These are phyloP conservation scores for Tuber aestivum DNA, from an alignment of 495 filamentous ascomycete genomes.

Conservation along the genomic window DNA sequence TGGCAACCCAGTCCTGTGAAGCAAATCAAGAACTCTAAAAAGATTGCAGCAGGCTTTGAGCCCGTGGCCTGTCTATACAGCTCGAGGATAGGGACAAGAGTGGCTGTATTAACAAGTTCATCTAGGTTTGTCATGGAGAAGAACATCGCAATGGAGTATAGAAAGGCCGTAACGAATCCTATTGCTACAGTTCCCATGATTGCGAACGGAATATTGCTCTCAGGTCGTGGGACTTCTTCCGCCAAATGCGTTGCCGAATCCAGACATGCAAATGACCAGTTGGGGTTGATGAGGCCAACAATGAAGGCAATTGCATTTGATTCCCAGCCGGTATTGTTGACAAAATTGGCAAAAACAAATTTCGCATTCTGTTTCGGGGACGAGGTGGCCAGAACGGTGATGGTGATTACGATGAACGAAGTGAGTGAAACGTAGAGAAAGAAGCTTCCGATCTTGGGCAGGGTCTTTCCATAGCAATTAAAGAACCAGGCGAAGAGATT, in stretches of 20 bases:
- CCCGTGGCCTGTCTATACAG: conserved; percentile 54
- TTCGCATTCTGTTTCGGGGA: conserved; percentile 51
- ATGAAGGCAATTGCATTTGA: conserved; percentile 60
- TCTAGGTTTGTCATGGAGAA: conserved; percentile 54
- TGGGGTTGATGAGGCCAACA: conserved; percentile 57
- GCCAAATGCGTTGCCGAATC: conserved; percentile 60
- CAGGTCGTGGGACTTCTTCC: conserved; percentile 54
- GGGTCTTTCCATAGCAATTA: conserved; percentile 54
- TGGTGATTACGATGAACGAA: conserved; percentile 53
- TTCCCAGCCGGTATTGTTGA: conserved; percentile 59
- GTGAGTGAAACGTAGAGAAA: conserved; percentile 50
- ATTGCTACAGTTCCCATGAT: conserved; percentile 58
- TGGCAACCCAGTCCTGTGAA: conserved; percentile 54
- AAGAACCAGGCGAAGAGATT: conserved; percentile 56
- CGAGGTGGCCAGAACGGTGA: conserved; percentile 54
- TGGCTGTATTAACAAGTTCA: conserved; percentile 48
- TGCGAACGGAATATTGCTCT: conserved; percentile 50
- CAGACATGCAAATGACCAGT: conserved; percentile 58
- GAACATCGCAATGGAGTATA: conserved; percentile 55
- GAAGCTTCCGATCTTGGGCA: conserved; percentile 50
- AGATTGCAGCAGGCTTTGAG: conserved; percentile 53
- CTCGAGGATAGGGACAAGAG: conserved; percentile 54
- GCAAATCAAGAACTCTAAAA: conserved; percentile 52
- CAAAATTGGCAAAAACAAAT: conserved; percentile 59
- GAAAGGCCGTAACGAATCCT: conserved; percentile 55